These are phyloP conservation scores for Saccharomycopsis olivae DNA, from an alignment of 805 yeast genomes.

Conservation along the genomic window DNA sequence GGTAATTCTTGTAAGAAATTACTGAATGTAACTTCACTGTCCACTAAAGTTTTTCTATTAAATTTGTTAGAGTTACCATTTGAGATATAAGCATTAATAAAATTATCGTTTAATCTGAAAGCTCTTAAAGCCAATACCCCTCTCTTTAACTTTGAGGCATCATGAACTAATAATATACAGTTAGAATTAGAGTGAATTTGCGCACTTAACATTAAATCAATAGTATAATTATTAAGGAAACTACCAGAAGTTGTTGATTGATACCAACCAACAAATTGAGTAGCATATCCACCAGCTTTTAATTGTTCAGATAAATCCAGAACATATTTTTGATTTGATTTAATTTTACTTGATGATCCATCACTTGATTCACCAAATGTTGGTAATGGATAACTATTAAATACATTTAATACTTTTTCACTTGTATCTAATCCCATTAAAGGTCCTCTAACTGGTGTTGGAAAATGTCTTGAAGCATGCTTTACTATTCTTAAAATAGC, in stretches of 20 bases:
- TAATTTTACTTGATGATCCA: constrained; percentile 48
- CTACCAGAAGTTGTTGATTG: constrained; percentile 60
- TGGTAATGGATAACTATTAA: constrained; percentile 65
- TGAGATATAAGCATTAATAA: constrained; percentile 37
- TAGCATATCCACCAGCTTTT: constrained; percentile 51
- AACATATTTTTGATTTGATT: constrained; percentile 58
- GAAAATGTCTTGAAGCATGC: constrained; percentile 54
- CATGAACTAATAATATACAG: constrained; percentile 51
- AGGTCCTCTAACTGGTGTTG: constrained; percentile 58
- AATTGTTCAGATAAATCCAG: constrained; percentile 54
- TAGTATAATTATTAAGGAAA: constrained; percentile 51
- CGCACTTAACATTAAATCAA: constrained; percentile 59
- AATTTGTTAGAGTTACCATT: constrained; percentile 43
- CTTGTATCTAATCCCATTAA: constrained; percentile 64
- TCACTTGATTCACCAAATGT: constrained; percentile 45
- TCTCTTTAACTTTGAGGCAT: constrained; percentile 55
- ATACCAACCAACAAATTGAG: constrained; percentile 75
- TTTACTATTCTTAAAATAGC: constrained; percentile 50
- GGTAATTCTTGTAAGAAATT: constrained; percentile 68
- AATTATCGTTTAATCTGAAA: constrained; percentile 52
- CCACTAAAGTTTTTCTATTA: constrained; percentile 51
- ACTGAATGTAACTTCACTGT: constrained; percentile 48
- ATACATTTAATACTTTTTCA: constrained; percentile 32
- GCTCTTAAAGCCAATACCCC: constrained; percentile 59
- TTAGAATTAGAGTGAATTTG: constrained; percentile 45